Conservation (phyloP, 2,329 filamentous ascomycete species). For the Xylaria sp. region DNA sequence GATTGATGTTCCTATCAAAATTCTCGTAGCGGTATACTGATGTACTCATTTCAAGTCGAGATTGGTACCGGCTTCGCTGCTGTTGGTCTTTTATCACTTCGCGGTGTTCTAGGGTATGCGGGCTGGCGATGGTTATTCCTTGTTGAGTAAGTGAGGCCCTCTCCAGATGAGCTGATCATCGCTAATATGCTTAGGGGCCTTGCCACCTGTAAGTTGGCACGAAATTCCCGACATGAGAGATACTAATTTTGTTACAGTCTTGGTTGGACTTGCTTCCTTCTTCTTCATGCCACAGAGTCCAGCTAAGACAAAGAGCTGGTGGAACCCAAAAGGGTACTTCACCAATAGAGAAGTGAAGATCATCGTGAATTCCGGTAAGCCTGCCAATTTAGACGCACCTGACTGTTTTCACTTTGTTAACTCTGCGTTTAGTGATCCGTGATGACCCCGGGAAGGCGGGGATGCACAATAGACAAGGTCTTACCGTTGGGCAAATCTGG, state of each 20-base stretch:
- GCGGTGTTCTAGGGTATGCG: slow-evolving; percentile 61
- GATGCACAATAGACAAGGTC: slow-evolving; percentile 63
- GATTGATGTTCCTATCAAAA: not conserved
- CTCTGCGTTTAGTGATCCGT: slow-evolving; percentile 55
- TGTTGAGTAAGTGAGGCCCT: slow-evolving; percentile 47
- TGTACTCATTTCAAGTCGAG: slow-evolving; percentile 42
- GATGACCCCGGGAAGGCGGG: slow-evolving; percentile 62
- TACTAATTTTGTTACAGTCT: slow-evolving; percentile 53
- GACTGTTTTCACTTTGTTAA: slow-evolving; percentile 24
- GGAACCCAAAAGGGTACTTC: slow-evolving; percentile 69
- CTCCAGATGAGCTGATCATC: slow-evolving; percentile 8
- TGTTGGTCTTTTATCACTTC: slow-evolving; percentile 65
- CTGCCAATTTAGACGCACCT: not conserved
- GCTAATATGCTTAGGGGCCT: slow-evolving; percentile 45
- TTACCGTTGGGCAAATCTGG: slow-evolving; percentile 57
- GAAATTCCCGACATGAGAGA: slow-evolving; percentile 42
- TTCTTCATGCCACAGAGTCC: slow-evolving; percentile 70
- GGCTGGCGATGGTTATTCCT: slow-evolving; percentile 69
- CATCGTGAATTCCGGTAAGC: slow-evolving; percentile 65
- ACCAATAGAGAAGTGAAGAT: slow-evolving; percentile 72
- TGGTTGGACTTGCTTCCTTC: slow-evolving; percentile 63
- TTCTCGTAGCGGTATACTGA: slow-evolving; percentile 24
- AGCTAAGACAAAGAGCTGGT: slow-evolving; percentile 68
- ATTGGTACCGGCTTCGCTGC: slow-evolving; percentile 66
- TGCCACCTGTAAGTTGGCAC: slow-evolving; percentile 47